Evolutionary conservation across 441 rosid species (phyloP), one percentile per base, ranked within the genome.

Genomic region (Populus tomentosa): DNA sequence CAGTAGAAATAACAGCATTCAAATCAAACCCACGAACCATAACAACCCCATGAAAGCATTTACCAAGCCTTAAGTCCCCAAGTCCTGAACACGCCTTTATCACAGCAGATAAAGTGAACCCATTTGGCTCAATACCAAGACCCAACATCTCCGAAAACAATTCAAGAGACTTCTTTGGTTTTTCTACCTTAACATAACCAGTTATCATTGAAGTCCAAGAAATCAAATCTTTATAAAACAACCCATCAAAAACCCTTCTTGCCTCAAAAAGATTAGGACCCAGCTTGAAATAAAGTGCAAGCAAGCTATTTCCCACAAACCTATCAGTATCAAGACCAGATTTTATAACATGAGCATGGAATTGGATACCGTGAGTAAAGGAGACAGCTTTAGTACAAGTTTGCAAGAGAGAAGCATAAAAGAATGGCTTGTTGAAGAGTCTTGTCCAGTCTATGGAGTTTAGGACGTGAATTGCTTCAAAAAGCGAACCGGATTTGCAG

Each of bases 201-300:
- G 94, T 87, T 78, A 94, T 87, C 92, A 94, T 90, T 6, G 93
- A 89, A 65, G 89, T 88, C 95, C 98, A 94, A 3, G 98, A 91
- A 70, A 91, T 85, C 24, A 79, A 90, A 76, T 94, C 97, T 81
- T 90, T 89, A 3, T 75, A 70, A 76, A 84, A 80, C 78, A 86
- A 77, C 8, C 90, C 89, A 63, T 91, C 89, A 75, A 93, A 93
- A 67, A 88, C 86, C 42, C 83, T 89, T 80, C 87, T 83, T 26
- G 93, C 87, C 69, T 89, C 90, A 13, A 67, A 78, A 80, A 93
- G 84, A 82, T 85, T 85, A 33, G 83, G 71, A 16, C 91, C 86
- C 84, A 92, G 35, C 83, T 93, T 94, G 80, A 90, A 90, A 68
- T 93, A 94, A 16, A 91, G 71, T 23, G 98, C 84, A 38, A 94